Evolutionary conservation across 805 yeast species (phyloP).

Genomic region (Sugiyamaella boreocaroliniensis): DNA sequence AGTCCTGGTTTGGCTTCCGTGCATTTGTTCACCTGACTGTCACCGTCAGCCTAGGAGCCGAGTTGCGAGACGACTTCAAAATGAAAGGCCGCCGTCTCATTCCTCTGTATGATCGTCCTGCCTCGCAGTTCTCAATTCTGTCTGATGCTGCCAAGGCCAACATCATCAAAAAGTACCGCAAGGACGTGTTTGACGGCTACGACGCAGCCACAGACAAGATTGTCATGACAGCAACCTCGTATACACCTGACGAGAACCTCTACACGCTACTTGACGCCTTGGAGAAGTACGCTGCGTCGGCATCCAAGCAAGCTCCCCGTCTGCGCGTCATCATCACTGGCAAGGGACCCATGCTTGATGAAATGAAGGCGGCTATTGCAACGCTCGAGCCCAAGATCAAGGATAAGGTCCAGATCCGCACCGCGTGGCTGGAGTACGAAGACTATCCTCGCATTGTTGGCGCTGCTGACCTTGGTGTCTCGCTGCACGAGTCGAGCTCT

Average conservation of each 20-base stretch:
- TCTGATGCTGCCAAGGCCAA: constrained; percentile 23
- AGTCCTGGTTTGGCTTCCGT: constrained; percentile 50
- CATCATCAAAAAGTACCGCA: constrained; percentile 33
- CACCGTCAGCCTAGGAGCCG: constrained; percentile 62
- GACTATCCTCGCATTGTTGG: constrained; percentile 74
- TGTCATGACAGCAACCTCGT: constrained; percentile 84
- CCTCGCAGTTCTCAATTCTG: constrained; percentile 44
- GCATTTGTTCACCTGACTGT: constrained; percentile 78
- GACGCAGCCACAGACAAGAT: constrained; percentile 45
- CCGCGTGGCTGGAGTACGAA: constrained; percentile 70
- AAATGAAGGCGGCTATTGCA: constrained; percentile 45
- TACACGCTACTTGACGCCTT: constrained; percentile 62
- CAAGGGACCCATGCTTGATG: constrained; percentile 73
- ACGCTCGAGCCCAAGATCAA: constrained; percentile 35
- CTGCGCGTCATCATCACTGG: constrained; percentile 85
- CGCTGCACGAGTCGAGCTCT: constrained; percentile 84
- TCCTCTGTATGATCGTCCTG: constrained; percentile 84
- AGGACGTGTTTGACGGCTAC: constrained; percentile 32
- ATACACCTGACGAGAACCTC: constrained; percentile 94
- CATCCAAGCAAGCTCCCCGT: constrained; percentile 34
- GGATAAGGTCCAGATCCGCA: constrained; percentile 47
- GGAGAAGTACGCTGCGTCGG: constrained; percentile 43
- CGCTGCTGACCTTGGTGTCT: constrained; percentile 79
- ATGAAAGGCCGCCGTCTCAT: constrained; percentile 43
- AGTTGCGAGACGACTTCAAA: constrained; percentile 49